Evolutionary conservation across 2,329 filamentous ascomycete species (phyloP).

Genomic region (Leptographium flavum): DNA sequence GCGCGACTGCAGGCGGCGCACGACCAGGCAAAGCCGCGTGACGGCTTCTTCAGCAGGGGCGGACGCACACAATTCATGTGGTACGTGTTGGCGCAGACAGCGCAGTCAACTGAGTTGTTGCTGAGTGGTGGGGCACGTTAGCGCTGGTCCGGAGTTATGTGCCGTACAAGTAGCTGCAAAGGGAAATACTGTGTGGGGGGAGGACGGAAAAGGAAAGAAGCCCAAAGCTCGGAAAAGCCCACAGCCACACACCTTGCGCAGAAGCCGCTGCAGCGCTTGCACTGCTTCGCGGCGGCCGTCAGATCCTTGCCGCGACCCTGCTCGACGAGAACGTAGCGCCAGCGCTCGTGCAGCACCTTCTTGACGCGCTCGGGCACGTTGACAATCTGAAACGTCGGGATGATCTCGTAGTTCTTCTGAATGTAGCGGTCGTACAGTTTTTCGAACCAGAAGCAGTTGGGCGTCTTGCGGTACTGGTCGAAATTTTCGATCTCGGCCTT

Average conservation of each 20-base stretch:
- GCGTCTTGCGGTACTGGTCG: constrained; percentile 69
- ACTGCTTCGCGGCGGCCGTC: constrained; percentile 89
- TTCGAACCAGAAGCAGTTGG: constrained; percentile 91
- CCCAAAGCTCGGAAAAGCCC: not conserved
- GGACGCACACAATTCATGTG: constrained; percentile 97
- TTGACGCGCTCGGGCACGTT: constrained; percentile 94
- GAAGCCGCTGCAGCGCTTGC: constrained; percentile 82
- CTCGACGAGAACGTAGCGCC: constrained; percentile 93
- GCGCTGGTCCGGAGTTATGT: constrained; percentile 8
- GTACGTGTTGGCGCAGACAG: constrained; percentile 86
- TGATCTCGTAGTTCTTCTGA: constrained; percentile 92
- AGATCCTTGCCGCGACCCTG: constrained; percentile 87
- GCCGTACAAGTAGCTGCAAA: constrained; percentile 5
- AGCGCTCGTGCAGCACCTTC: constrained; percentile 86
- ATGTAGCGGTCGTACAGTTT: constrained; percentile 98
- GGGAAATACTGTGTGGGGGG: constrained; percentile 7
- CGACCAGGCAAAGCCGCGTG: constrained; percentile 94
- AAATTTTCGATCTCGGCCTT: constrained; percentile 72
- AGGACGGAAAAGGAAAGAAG: not conserved
- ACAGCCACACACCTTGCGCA: constrained; percentile 61
- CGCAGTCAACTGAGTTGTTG: constrained; percentile 92
- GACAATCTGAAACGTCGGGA: constrained; percentile 82
- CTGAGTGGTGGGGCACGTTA: constrained; percentile 27
- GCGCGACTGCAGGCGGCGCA: constrained; percentile 91
- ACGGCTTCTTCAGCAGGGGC: constrained; percentile 86